phyloP scores from a whole-genome alignment of 345 rosid species.

The Eucalyptus melliodora region DNA sequence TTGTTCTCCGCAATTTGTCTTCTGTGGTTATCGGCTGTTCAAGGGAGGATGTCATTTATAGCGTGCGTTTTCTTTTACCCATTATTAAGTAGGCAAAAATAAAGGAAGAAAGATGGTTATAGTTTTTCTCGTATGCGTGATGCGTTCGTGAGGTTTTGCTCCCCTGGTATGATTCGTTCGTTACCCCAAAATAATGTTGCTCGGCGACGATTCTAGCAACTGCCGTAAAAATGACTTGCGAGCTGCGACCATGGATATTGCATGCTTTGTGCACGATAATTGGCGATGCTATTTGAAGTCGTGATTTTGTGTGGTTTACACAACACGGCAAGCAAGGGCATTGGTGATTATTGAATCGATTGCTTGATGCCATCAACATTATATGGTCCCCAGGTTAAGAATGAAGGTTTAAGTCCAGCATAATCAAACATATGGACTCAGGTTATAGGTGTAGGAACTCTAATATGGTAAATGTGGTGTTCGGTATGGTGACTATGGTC shows the following conservation, averaged over 20 bases:
- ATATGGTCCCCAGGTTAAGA: not conserved
- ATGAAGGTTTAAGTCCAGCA: not conserved
- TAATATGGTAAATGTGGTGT: not conserved
- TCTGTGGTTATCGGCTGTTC: not conserved
- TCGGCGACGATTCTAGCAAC: not conserved
- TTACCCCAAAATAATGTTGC: not conserved
- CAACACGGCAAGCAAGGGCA: not conserved
- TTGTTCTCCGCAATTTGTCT: not conserved
- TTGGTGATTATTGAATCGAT: not conserved
- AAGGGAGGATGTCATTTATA: not conserved
- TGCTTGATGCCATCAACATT: not conserved
- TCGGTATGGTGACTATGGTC: not conserved
- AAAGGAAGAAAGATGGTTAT: not conserved
- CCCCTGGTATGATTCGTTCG: not conserved
- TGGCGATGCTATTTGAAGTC: not conserved
- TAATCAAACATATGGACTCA: not conserved
- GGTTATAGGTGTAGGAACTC: not conserved
- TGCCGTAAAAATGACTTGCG: not conserved
- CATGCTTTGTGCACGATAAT: not conserved
- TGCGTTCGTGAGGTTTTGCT: rapidly evolving
- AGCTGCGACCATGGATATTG: not conserved
- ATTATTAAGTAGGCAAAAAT: not conserved
- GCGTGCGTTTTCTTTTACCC: not conserved
- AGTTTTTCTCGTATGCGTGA: not conserved
- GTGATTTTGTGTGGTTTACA: not conserved